Percentiles rank a stretch among this genome's conserved stretches.
phyloP scores from a whole-genome alignment of 805 yeast genomes.

The Candida nanaspora region DNA sequence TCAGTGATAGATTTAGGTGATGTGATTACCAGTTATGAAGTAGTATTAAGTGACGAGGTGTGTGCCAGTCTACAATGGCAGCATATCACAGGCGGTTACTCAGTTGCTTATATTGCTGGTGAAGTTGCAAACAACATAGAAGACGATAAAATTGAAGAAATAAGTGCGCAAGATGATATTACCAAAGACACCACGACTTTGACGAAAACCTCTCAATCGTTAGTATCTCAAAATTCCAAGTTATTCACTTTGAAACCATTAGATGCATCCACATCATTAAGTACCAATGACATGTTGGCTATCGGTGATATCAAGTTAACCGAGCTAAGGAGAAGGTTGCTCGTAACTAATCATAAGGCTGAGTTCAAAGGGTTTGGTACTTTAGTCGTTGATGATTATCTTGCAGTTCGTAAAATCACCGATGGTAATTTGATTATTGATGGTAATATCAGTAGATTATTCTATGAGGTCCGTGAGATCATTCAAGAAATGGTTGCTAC shows the following conservation, averaged over 20 bases:
- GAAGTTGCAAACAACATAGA: conserved; percentile 26
- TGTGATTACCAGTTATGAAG: conserved; percentile 46
- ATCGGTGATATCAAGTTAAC: conserved; percentile 87
- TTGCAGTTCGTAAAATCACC: conserved; percentile 69
- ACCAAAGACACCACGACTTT: too few relatives aligned
- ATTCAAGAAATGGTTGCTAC: conserved; percentile 66
- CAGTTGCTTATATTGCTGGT: conserved; percentile 79
- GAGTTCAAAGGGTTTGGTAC: conserved; percentile 94
- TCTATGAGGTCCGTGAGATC: conserved; percentile 67
- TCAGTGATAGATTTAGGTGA: conserved; percentile 42
- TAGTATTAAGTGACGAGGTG: conserved; percentile 61
- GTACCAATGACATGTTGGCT: conserved; percentile 38
- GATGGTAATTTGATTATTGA: conserved; percentile 84
- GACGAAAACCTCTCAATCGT: too few relatives aligned
- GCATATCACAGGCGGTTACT: conserved; percentile 67
- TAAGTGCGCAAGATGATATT: background rate
- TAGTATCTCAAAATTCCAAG: conserved; percentile 1
- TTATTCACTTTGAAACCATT: conserved; percentile 1
- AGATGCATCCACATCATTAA: background rate
- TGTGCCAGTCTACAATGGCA: conserved; percentile 74
- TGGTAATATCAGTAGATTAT: conserved; percentile 68
- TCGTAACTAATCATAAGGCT: conserved; percentile 55
- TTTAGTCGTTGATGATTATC: conserved; percentile 70
- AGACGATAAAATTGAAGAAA: conserved; percentile 2
- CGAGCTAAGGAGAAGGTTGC: conserved; percentile 62